Evolutionary conservation across 306 rosid genomes (phyloP), one percentile per base, ranked within the genome.

Genomic region (Pyrus bretschneideri): DNA sequence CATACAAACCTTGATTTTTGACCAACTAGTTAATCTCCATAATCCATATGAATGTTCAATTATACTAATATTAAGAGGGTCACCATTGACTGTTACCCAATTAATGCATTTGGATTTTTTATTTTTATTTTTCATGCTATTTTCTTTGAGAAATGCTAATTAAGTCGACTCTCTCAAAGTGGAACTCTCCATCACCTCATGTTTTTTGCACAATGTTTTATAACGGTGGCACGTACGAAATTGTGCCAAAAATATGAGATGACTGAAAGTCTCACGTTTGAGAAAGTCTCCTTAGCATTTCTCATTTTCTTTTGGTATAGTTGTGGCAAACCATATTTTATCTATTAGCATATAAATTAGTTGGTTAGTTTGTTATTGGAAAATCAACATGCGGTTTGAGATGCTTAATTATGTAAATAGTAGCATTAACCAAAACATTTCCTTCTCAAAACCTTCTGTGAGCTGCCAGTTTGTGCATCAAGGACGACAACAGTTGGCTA

Each of bases 1-100:
- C 69, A 75, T 44, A 51, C n/a, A 79, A 79, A 82, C 72, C 74
- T 74, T 72, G 67, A 23, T 58, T 42, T 71, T 29, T 65, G 72
- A 79, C 86, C 83, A 66, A 27, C 74, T 75, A 29, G 55, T 19
- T 29, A 27, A 23, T 49, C 57, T 62, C 49, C 75, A 25, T 63
- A 30, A 29, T 63, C 68, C 68, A 30, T 73, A 73, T 80, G 71
- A 80, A 74, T 52, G 40, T 21, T 35, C 77, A 23, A 17, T 49
- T 27, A 64, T 49, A 44, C 11, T 65, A 64, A 51, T 46, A 51
- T 46, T 46, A 49, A 49, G 55, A 35, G 3, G 52, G 18, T 14
- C 76, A 38, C 67, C 67, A 72, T 72, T 58, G 67, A 72, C 55
- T 23, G 14, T 9, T 42, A 71, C 30, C 67, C 12, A 33, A 71